phyloP scores from a whole-genome alignment of 129 eudicot species.

The Lactuca saligna region DNA sequence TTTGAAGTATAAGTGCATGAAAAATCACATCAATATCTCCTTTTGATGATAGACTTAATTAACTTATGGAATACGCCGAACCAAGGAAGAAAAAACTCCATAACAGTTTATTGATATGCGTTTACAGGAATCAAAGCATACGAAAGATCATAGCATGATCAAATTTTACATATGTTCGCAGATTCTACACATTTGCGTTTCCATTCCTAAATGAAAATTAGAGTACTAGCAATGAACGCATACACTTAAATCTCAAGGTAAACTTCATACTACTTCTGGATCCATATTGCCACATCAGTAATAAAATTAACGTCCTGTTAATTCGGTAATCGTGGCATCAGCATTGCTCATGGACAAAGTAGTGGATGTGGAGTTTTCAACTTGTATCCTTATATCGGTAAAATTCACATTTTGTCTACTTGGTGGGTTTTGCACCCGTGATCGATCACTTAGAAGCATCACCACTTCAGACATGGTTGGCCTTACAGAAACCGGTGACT shows the following conservation, averaged over 20 bases:
- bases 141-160: not conserved
- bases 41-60: too few relatives aligned
- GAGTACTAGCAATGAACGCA: not conserved
- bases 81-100: too few relatives aligned
- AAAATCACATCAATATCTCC: too few relatives aligned
- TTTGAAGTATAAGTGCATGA: too few relatives aligned
- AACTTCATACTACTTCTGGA: not conserved
- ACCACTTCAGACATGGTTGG: conserved; percentile 81
- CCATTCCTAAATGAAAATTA: not conserved
- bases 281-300: not conserved
- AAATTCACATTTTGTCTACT: conserved; percentile 40
- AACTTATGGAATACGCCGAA: too few relatives aligned
- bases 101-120: too few relatives aligned
- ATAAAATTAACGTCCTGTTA: conserved; percentile 35
- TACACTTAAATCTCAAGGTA: conserved; percentile 3
- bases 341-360: conserved; percentile 34
- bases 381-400: conserved; percentile 25
- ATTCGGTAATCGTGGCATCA: conserved; percentile 37
- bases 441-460: conserved; percentile 55
- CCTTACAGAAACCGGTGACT: conserved; percentile 57
- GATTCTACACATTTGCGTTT: not conserved
- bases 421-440: conserved; percentile 38
- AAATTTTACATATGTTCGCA: not conserved
- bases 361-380: conserved; percentile 25
- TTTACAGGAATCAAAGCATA: not conserved